Percentiles rank a stretch among this genome's conserved stretches.
Conservation (phyloP, 768 basidiomycete genomes). For the Floccularia luteovirens region DNA sequence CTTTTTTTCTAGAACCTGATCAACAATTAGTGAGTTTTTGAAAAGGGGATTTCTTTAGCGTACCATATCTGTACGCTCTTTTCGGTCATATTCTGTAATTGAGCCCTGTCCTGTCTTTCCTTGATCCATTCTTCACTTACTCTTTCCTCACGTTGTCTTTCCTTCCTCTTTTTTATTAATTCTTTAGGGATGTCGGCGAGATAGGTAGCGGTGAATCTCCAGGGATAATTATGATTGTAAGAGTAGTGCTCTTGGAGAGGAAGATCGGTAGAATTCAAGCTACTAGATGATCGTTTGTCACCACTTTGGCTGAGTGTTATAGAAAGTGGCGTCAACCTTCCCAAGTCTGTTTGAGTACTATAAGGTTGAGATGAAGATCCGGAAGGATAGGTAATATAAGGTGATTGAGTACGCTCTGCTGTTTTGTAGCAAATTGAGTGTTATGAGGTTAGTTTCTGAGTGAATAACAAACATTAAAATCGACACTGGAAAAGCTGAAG, state of each 20-base stretch:
- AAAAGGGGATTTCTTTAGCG: constrained; percentile 10
- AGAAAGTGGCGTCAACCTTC: constrained; percentile 53
- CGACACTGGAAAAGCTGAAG: constrained; percentile 80
- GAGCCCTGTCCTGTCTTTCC: constrained; percentile 72
- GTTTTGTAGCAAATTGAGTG: constrained; percentile 54
- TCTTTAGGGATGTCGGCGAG: constrained; percentile 47
- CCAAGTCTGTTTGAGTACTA: constrained; percentile 39
- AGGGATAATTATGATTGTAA: constrained; percentile 28
- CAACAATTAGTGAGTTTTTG: constrained; percentile 12
- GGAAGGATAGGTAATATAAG: constrained; percentile 39
- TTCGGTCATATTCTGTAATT: constrained; percentile 74
- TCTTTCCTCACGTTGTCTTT: constrained; percentile 75
- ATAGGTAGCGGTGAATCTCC: constrained; percentile 41
- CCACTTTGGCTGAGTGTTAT: constrained; percentile 29
- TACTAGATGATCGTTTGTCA: constrained; percentile 35
- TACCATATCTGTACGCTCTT: constrained; percentile 86
- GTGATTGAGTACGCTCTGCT: constrained; percentile 42
- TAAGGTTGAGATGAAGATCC: constrained; percentile 43
- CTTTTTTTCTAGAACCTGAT: constrained; percentile 84
- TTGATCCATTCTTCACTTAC: constrained; percentile 79
- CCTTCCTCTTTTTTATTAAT: constrained; percentile 80
- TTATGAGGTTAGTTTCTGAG: constrained; percentile 40
- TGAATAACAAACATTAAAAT: constrained; percentile 80
- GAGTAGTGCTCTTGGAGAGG: constrained; percentile 31
- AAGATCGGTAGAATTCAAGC: constrained; percentile 19